Evolutionary conservation across 331 rosid species (phyloP).

Genomic region (Arachis monticola): DNA sequence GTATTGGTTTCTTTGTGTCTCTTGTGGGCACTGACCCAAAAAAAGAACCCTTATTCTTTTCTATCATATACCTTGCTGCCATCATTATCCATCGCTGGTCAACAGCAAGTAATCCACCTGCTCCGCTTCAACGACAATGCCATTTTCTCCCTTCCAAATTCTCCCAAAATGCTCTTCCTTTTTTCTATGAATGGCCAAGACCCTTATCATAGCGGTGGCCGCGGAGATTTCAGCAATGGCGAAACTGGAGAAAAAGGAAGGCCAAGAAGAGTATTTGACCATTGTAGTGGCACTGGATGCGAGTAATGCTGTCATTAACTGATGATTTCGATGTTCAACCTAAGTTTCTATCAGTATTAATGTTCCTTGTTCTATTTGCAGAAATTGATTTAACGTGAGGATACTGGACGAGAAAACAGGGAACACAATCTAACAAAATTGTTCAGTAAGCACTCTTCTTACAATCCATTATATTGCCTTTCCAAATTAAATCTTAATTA

Average conservation of each 20-base stretch:
- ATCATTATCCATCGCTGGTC: too few relatives aligned
- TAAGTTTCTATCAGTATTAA: conserved; percentile 8
- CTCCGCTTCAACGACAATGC: too few relatives aligned
- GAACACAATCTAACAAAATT: conserved; percentile 67
- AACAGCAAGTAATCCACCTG: too few relatives aligned
- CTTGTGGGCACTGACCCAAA: too few relatives aligned
- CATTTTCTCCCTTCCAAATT: too few relatives aligned
- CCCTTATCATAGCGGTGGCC: conserved; percentile 65
- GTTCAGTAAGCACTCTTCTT: conserved; percentile 54
- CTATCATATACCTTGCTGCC: too few relatives aligned
- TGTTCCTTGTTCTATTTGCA: conserved; percentile 33
- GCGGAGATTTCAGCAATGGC: conserved; percentile 75
- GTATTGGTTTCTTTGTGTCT: too few relatives aligned
- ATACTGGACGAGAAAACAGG: conserved; percentile 92
- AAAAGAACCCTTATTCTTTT: too few relatives aligned
- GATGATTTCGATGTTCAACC: neutral
- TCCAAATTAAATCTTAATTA: neutral
- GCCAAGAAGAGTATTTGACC: conserved; percentile 71
- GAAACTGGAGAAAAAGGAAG: conserved; percentile 76
- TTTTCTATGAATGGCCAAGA: conserved; percentile 31
- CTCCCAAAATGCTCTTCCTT: too few relatives aligned
- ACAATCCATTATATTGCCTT: neutral
- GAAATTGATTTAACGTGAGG: conserved; percentile 76
- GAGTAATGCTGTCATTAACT: conserved; percentile 50
- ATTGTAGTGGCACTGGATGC: conserved; percentile 88